Base-by-base conservation (phyloP, 179 eudicot species). In the Sideroxylon spinosum region DNA sequence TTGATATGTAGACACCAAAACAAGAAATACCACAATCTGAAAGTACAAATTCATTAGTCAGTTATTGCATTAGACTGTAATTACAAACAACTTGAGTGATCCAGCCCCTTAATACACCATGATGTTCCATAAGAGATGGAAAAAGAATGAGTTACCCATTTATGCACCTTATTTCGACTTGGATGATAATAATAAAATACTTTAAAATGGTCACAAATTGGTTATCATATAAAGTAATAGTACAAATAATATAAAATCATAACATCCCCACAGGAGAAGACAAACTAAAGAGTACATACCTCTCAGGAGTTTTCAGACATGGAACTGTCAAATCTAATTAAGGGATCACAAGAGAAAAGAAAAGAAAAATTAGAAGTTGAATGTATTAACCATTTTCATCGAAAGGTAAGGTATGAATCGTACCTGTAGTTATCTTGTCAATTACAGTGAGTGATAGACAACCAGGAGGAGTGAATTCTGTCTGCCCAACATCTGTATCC, bases 401-500 rank as follows among this genome's bases (percentile, higher is more conserved):
- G 7, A 71, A n/a, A 26, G 17, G 13, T 46, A 28, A 5, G 29
- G 32, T 9, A 10, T 63, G 37, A 23, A 28, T 22, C 32, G 23
- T 82, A 93, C 97, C 97, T 84, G 90, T 86, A 78, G 95, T 91
- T 79, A 86, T 72, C 78, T 91, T 83, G 78, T 95, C 92, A 74
- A 95, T 82, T 49, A 90, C 82, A 66, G 93, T 89, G 55, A 95
- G 89, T 57, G 98, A 93, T 37, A 93, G 83, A 72, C 92, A 90
- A 78, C 97, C 97, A 32, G 98, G 92, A 56, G 98, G 88, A 73
- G 98, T 95, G 80, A 95, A 95, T 85, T 95, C 98, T n/a, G 97
- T 84, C 89, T 95, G 98, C 75, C 98, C 98, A 81, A 95, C 98
- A 89, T 95, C 98, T 9, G 95, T 91, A 77, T 95, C 98, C 83